phyloP scores from a whole-genome alignment of 176 grass and related monocot genomes.

The Hordeum marinum region DNA sequence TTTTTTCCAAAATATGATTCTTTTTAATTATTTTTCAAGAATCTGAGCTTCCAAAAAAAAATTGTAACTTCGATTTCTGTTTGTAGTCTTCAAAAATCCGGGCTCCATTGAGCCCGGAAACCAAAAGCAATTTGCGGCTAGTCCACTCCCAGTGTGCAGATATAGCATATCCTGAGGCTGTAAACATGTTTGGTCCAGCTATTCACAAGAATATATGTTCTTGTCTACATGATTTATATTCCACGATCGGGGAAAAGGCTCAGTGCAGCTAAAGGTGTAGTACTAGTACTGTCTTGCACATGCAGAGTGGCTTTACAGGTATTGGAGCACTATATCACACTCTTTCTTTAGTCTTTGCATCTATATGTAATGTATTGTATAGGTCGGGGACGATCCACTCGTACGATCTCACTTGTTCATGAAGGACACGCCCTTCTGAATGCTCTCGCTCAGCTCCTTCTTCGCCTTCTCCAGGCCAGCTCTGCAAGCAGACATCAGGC shows the following conservation, averaged over 20 bases:
- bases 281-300: slow-evolving; percentile 1
- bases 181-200: too few relatives aligned
- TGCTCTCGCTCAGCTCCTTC: slow-evolving; percentile 85
- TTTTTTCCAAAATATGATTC: too few relatives aligned
- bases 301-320: background rate
- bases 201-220: background rate
- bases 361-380: slow-evolving; percentile 8
- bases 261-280: slow-evolving; percentile 9
- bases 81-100: too few relatives aligned
- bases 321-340: slow-evolving; percentile 15
- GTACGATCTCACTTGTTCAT: slow-evolving; percentile 50
- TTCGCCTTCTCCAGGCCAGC: slow-evolving; percentile 73
- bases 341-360: slow-evolving; percentile 3
- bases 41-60: too few relatives aligned
- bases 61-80: too few relatives aligned
- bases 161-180: too few relatives aligned
- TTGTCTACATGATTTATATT: slow-evolving; percentile 6
- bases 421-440: slow-evolving; percentile 80
- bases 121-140: too few relatives aligned
- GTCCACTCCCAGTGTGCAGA: too few relatives aligned
- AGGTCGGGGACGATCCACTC: background rate
- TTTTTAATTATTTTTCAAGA: too few relatives aligned
- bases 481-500: slow-evolving; percentile 30
- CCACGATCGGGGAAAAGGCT: background rate
- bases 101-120: too few relatives aligned